Percentiles rank a stretch among this genome's conserved stretches.
Evolutionary conservation across 192 early-diverging fungal species (phyloP).

Genomic region (Funneliformis geosporum): DNA sequence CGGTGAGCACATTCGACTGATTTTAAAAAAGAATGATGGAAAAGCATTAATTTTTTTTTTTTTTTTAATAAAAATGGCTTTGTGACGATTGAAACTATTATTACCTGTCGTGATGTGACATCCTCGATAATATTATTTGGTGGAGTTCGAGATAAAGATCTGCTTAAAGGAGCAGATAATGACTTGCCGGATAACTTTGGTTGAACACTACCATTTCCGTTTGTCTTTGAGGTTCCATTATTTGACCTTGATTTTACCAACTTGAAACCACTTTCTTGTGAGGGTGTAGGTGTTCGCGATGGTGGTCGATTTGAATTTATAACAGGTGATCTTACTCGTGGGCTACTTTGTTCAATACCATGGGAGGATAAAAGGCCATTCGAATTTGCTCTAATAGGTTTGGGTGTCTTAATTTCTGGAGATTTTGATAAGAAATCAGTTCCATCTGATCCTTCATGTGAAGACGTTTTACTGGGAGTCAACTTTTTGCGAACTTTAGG

Average conservation of each 20-base stretch:
- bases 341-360: not conserved
- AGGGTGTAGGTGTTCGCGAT: not conserved
- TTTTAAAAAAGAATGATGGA: not conserved
- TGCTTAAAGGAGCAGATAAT: not conserved
- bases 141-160: slow-evolving; percentile 6
- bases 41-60: too few species aligned
- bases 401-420: not conserved
- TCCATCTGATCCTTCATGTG: not conserved
- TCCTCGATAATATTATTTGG: slow-evolving; percentile 15
- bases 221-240: not conserved
- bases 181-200: not conserved
- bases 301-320: not conserved
- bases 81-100: too few species aligned
- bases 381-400: not conserved
- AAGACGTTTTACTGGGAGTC: not conserved
- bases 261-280: not conserved
- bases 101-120: slow-evolving; percentile 2
- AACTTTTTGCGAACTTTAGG: slow-evolving; percentile 17
- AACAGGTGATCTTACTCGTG: not conserved
- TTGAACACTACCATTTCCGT: not conserved
- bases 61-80: too few species aligned
- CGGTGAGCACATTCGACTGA: slow-evolving; percentile 26
- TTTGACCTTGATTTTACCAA: not conserved
- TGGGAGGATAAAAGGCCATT: not conserved
- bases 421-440: not conserved